A percentile compares a stretch with the other conserved stretches of the same genome.
phyloP scores from a whole-genome alignment of 768 basidiomycete genomes.

The Trametopsis cervina region DNA sequence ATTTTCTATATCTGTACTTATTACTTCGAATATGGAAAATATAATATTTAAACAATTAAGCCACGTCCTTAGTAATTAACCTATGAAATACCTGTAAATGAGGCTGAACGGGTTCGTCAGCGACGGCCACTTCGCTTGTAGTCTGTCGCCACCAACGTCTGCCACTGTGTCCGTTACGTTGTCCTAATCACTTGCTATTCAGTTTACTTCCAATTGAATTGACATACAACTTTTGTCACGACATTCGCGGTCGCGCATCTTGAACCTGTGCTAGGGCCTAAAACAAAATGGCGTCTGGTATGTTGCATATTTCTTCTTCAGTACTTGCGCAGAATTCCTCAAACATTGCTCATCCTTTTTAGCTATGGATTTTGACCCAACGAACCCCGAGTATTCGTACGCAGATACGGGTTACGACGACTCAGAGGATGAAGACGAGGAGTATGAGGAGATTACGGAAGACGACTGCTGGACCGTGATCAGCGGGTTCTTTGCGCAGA shows the following conservation, averaged over 20 bases:
- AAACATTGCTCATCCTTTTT: slow-evolving; percentile 5
- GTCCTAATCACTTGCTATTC: no score
- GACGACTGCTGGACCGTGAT: slow-evolving; percentile 97
- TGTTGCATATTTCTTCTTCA: background rate
- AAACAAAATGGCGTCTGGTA: slow-evolving; percentile 3
- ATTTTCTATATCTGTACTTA: no score
- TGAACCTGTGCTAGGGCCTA: background rate
- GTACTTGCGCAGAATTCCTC: slow-evolving; percentile 5
- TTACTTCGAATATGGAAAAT: no score
- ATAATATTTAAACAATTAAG: no score
- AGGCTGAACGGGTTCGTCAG: slow-evolving; percentile 11
- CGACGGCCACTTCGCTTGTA: slow-evolving; percentile 8
- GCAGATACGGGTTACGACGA: slow-evolving; percentile 49
- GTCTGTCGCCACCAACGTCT: background rate
- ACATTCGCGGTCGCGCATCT: background rate
- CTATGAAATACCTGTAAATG: no score
- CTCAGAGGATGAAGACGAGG: slow-evolving; percentile 49
- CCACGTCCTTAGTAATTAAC: no score
- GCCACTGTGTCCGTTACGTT: no score
- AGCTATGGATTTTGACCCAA: slow-evolving; percentile 20
- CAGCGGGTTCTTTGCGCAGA: slow-evolving; percentile 93
- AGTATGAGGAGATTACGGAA: slow-evolving; percentile 79
- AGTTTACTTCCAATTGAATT: no score
- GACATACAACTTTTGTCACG: no score
- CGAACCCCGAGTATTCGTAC: slow-evolving; percentile 27